Percentiles rank a stretch among this genome's conserved stretches.
These are phyloP conservation scores for Ehretia macrophylla DNA, from an alignment of 257 asterid species.

Conservation along the genomic window DNA sequence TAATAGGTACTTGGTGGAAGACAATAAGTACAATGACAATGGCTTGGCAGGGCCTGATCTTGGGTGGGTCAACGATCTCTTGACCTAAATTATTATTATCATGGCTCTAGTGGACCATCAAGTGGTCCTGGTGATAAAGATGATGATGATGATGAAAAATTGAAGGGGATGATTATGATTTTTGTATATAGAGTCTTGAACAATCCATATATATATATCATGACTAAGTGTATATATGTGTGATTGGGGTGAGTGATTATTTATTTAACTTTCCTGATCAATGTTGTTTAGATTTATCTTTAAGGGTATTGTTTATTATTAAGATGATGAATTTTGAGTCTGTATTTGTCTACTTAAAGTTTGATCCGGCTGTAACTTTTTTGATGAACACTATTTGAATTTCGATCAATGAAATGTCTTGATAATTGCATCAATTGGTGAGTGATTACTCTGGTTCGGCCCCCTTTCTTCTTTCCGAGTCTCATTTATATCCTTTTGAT, in stretches of 20 bases:
- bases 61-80: slow-evolving; percentile 94
- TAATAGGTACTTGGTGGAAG: slow-evolving; percentile 40
- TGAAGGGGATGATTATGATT: not conserved
- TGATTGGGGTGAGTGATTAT: slow-evolving; percentile 24
- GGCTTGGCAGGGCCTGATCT: slow-evolving; percentile 73
- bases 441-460: too few species aligned
- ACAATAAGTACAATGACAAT: slow-evolving; percentile 24
- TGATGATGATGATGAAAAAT: not conserved
- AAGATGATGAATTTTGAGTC: not conserved
- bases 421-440: not conserved
- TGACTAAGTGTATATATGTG: not conserved
- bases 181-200: not conserved
- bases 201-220: too few species aligned
- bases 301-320: slow-evolving; percentile 3
- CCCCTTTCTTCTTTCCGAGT: too few species aligned
- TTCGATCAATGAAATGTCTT: slow-evolving; percentile 5
- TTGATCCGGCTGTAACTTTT: too few species aligned
- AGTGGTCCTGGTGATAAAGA: not conserved
- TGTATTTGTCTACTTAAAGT: not conserved
- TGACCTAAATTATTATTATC: slow-evolving; percentile 15
- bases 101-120: not conserved
- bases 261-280: slow-evolving; percentile 6
- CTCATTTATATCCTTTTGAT: too few species aligned
- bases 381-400: not conserved
- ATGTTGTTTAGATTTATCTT: slow-evolving; percentile 2